Evolutionary conservation across 257 asterid species (phyloP), one percentile per base, ranked within the genome.

Genomic region (Capsicum pubescens): DNA sequence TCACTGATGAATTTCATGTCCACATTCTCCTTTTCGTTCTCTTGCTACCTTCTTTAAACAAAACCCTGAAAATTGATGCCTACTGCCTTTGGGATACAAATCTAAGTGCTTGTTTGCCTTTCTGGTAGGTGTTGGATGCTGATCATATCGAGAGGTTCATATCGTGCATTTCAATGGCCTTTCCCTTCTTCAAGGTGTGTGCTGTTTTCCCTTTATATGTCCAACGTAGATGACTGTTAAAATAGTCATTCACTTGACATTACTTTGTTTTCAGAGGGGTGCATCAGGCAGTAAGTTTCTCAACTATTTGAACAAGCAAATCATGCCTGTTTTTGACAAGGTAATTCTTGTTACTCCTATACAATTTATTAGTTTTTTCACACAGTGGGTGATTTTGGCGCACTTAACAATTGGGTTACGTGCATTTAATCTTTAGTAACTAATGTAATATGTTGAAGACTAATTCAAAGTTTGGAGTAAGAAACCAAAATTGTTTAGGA

Each of bases 291-390:
- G 93, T 87, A 96, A 93, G 89, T 96, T 94, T 89, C 87, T 94
- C 89, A 93, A 83, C 85, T 96, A 94, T 88, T 84, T 94, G 91
- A 91, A 84, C 79, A 92, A 93, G 90, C 97, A 96, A 87, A 93
- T 96, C 52, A 61, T 94, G 86, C 98, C 98, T 66, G 94, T 88
- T 79, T 94, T 94, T 90, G 99, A 96, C 89, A 93, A 96, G 98
- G 99, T 94, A 92, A 87, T 32, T 32, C 77, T 61, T 61, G 17
- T 26, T 12, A 42, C 46, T 52, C 81, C 81, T 76, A 14, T 54
- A 14, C 6, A 39, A 2, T 71, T 71, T 71, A 71, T 76, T 76
- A 52, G 32, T 76, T 76, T 76, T 26, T 76, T 76, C 19, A 26
- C 52, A 61, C 46, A 13, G 81, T 55, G 44, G 52, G 48, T 76